These are phyloP conservation scores for Lactarius akahatsu DNA, from an alignment of 768 basidiomycete species.

Conservation along the genomic window DNA sequence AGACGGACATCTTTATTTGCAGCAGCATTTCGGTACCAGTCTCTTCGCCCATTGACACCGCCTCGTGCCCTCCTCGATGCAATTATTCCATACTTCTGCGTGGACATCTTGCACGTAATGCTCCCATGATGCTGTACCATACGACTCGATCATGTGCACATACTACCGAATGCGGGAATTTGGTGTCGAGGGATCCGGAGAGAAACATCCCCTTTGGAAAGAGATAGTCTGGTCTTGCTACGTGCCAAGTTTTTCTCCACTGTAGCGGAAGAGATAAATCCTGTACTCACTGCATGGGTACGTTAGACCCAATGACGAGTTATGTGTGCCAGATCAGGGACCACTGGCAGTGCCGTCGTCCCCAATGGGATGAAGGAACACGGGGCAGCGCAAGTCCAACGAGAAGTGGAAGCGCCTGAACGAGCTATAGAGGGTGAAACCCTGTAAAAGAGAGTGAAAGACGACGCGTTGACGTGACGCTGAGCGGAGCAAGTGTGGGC, in stretches of 20 bases:
- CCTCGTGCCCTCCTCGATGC: not conserved
- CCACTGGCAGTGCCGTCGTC: not conserved
- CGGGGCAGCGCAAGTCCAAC: slow-evolving; percentile 75
- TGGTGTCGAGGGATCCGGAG: slow-evolving; percentile 18
- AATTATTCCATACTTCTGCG: slow-evolving; percentile 35
- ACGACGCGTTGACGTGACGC: slow-evolving; percentile 56
- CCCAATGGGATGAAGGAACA: slow-evolving; percentile 30
- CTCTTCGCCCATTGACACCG: too few species aligned
- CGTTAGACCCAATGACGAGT: too few species aligned
- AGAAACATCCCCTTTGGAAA: slow-evolving; percentile 48
- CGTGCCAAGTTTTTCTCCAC: slow-evolving; percentile 57
- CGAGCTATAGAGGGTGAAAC: slow-evolving; percentile 85
- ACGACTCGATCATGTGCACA: too few species aligned
- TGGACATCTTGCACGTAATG: too few species aligned
- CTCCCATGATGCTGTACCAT: too few species aligned
- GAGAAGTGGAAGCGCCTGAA: slow-evolving; percentile 78
- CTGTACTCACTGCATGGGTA: not conserved
- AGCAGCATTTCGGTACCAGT: too few species aligned
- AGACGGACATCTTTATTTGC: not conserved
- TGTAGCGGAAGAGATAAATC: slow-evolving; percentile 34
- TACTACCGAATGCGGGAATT: too few species aligned
- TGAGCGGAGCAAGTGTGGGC: slow-evolving; percentile 70
- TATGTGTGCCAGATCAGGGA: too few species aligned
- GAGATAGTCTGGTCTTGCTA: slow-evolving; percentile 62
- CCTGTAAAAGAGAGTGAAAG: slow-evolving; percentile 89